Evolutionary conservation across 192 early-diverging fungal species (phyloP), one percentile per base, ranked within the genome.

Genomic region (Backusella parvicylindrica): DNA sequence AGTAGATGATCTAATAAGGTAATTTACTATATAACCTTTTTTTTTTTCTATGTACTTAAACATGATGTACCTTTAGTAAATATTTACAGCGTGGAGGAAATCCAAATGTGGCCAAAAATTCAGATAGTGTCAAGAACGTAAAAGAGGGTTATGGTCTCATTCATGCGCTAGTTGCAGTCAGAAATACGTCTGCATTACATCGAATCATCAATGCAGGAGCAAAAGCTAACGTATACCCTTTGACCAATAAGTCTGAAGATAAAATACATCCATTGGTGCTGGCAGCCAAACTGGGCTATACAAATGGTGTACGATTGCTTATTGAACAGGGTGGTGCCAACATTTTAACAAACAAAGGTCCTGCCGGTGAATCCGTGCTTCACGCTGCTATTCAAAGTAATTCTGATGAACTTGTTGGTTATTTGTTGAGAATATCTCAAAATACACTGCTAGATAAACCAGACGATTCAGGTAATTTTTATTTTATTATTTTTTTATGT

Each of bases 31-130:
- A 23, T 23, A 41, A 38, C 26, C 23, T 21, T 53, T n/a, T 53
- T 53, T 12, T 53, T 26, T 53, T 26, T 21, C 23, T 53, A n/a
- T n/a, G n/a, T n/a, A n/a, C n/a, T n/a, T n/a, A n/a, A n/a, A n/a
- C n/a, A n/a, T n/a, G n/a, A 47, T 47, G 15, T 33, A 2, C 16
- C 32, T 66, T 37, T 73, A 81, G 79, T 28, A 81, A 72, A 30
- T 81, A 81, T 64, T 36, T 81, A 32, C 53, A 47, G 3, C 70
- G 79, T 21, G 79, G 79, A 6, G 79, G 79, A 6, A 53, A 68
- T 28, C 71, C 75, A 16, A 81, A 81, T 69, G 79, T 81, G 21
- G 75, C 79, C 23, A 75, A 81, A 12, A 66, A 64, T 66, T 76
- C 68, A 37, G 37, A 36, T 7, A 73, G 60, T 37, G 38, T 68